phyloP scores from a whole-genome alignment of 1,284 basidiomycete species.

The Ustilago xerochloae region DNA sequence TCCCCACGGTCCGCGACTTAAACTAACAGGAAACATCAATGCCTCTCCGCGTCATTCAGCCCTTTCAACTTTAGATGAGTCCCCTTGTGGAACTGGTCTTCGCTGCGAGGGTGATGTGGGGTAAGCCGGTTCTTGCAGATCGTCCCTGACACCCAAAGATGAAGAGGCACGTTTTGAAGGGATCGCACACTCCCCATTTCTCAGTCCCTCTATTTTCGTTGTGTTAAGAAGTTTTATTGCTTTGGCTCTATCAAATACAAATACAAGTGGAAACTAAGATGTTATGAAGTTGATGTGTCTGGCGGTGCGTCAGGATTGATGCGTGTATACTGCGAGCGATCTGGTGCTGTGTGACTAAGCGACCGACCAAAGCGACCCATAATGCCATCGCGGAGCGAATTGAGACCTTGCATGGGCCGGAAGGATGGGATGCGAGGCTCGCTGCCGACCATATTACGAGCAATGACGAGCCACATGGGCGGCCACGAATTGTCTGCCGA shows the following conservation, averaged over 20 bases:
- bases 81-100: neutral
- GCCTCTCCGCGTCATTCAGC: neutral
- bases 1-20: constrained; percentile 52
- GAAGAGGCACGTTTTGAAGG: constrained; percentile 60
- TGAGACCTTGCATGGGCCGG: constrained; percentile 13
- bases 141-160: constrained; percentile 36
- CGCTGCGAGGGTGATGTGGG: neutral
- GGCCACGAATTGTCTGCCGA: constrained; percentile 41
- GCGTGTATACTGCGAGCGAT: constrained; percentile 25
- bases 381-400: constrained; percentile 18
- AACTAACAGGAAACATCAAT: constrained; percentile 56
- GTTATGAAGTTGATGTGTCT: neutral
- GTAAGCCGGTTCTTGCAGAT: constrained; percentile 57
- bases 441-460: constrained; percentile 34
- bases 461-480: constrained; percentile 47
- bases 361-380: constrained; percentile 19
- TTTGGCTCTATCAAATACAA: constrained; percentile 14
- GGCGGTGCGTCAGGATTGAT: constrained; percentile 20
- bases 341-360: constrained; percentile 11
- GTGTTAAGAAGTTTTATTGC: neutral
- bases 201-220: neutral
- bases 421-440: constrained; percentile 7
- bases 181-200: constrained; percentile 35
- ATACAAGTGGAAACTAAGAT: neutral
- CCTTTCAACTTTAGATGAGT: neutral